A percentile compares a stretch with the other conserved stretches of the same genome.
These are phyloP conservation scores for Lenzites betulinus DNA, from an alignment of 768 basidiomycete species.

Conservation along the genomic window DNA sequence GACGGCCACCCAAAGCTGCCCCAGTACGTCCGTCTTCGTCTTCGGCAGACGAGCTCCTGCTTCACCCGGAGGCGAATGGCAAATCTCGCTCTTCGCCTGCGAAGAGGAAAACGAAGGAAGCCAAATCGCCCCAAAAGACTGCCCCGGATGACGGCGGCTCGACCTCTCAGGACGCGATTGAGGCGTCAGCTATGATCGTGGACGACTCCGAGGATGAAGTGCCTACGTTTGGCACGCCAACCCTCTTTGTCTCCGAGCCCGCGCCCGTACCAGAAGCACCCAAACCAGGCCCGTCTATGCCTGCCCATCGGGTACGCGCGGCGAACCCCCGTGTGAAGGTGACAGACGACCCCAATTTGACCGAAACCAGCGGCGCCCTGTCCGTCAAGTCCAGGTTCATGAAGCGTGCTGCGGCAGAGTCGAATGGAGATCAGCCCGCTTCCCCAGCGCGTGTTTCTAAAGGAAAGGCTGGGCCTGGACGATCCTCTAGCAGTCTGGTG, in stretches of 20 bases:
- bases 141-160: neutral
- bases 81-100: neutral
- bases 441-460: slow-evolving; percentile 2
- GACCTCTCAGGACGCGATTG: neutral
- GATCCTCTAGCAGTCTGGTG: slow-evolving; percentile 47
- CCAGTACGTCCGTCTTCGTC: neutral
- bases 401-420: slow-evolving; percentile 17
- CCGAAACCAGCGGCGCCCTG: slow-evolving; percentile 37
- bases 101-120: neutral
- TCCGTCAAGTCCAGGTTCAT: slow-evolving; percentile 51
- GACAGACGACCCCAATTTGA: slow-evolving; percentile 40
- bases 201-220: slow-evolving; percentile 3
- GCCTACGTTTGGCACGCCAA: slow-evolving; percentile 11
- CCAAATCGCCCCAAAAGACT: neutral
- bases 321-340: slow-evolving; percentile 58
- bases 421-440: neutral
- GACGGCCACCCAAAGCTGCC: neutral
- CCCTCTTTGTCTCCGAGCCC: neutral
- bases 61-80: neutral
- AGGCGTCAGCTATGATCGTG: neutral
- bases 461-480: slow-evolving; percentile 44
- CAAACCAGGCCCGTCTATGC: slow-evolving; percentile 18
- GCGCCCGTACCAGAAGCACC: neutral
- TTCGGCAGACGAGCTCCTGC: slow-evolving; percentile 21
- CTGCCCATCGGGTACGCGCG: slow-evolving; percentile 48